Base-by-base conservation (phyloP, 2,329 filamentous ascomycete species). In the Nothophaeocryptopus gaeumannii region DNA sequence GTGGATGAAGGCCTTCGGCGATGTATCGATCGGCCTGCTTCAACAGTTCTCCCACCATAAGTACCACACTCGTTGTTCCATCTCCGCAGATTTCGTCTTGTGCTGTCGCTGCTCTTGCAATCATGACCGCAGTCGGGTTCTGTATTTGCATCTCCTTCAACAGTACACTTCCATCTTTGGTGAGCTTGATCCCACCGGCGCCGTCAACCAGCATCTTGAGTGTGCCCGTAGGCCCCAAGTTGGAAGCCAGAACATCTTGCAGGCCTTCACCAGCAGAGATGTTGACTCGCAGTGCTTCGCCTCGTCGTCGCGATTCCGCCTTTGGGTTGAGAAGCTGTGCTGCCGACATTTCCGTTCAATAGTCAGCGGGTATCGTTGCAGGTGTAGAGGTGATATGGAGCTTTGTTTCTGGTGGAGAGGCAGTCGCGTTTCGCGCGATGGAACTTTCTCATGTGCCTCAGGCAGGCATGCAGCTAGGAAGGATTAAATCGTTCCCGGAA, bases 11-110 rank as follows among this genome's bases (percentile, higher is more conserved):
- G n/a, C 93, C 93, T 73, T 99, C 93, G 10, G 88, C 84, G 67
- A 99, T 97, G 72, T 95, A 90, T 71, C 93, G 83, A 71, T 97
- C 88, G 53, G 93, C 93, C 77, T 99, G 93, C 81, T 97, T 99
- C 68, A 99, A 76, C 53, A 99, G 83, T 78, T 99, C 93, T 70
- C 93, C 93, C 44, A 99, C 91, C 70, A 97, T 76, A 63, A 99
- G 76, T 45, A 99, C 93, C 29, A 96, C 92, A 39, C 90, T 96
- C 36, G 93, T 99, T 63, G 93, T 99, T 66, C 93, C 93, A 72
- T 99, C 93, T 67, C 93, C 93, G 63, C 89, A 95, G 63, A 99
- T 99, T 66, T 99, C 93, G 72, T 99, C 93, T 72, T 99, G 92
- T 60, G 93, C 93, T 33, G 93, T 99, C 50, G 93, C 93, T 65